Base-by-base conservation (phyloP, 495 filamentous ascomycete species). In the Pseudevernia furfuracea region DNA sequence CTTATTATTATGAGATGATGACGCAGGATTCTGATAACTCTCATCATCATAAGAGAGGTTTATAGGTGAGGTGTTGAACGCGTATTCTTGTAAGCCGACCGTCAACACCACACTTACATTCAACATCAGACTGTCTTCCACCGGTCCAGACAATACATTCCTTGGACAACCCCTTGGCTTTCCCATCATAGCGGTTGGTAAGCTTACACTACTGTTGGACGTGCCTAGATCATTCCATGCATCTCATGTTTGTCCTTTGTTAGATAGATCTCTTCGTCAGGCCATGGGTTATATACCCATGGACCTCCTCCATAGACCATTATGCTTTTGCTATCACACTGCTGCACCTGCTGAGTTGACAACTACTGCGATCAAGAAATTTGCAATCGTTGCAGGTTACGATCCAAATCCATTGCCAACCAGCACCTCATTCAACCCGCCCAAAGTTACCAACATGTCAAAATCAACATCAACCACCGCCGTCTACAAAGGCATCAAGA, bases 401-500 rank as follows among this genome's bases (percentile, higher is more conserved):
- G 8, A 44, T 17, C 41, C 41, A 4, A 21, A 9, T 44, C 41
- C 15, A 44, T 21, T 21, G 5, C 21, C 41, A 44, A 44, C 4
- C 21, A 44, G 15, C 41, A 44, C 23, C 46, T 12, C 46, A 52
- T 59, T 28, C 34, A 15, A 41, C 21, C 43, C 43, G 28, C n/a
- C 37, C 8, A 41, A 41, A 23, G 12, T 41, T 0, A 25, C 57
- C 23, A 59, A 2, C 14, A 38, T n/a, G 36, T 19, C 58, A 44
- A 28, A 14, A 43, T 19, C 15, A 59, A 41, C 9, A 30, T 25
- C 23, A 59, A 6, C 1, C 37, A 3, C 37, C 58, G 58, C 41
- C 11, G 36, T 43, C 58, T 59, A 44, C 23, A 44, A 59, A 21
- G 58, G 58, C 38, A 28, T 59, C 34, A 59, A 17, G 12, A 41